Evolutionary conservation across 75 land plant species (phyloP).

Genomic region (Pinus taeda): DNA sequence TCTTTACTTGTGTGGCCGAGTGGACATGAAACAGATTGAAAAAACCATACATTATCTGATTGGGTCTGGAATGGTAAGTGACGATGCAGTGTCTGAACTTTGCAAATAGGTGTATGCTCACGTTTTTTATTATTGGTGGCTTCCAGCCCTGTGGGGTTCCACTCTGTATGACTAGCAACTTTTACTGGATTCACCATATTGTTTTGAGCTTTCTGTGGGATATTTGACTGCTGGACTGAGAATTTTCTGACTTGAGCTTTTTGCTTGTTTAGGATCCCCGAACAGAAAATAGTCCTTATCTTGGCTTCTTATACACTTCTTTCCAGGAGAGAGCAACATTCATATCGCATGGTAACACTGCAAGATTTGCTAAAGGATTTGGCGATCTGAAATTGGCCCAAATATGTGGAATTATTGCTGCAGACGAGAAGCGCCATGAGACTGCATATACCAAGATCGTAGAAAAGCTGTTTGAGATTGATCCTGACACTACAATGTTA

Average conservation of each 20-base stretch:
- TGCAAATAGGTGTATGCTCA: not conserved
- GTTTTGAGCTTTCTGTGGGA: not conserved
- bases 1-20: conserved; percentile 57
- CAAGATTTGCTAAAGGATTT: conserved; percentile 49
- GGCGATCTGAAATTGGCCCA: conserved; percentile 58
- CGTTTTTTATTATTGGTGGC: not conserved
- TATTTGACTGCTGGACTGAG: not conserved
- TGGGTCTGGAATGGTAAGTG: conserved; percentile 55
- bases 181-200: not conserved
- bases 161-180: not conserved
- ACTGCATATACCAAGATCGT: conserved; percentile 59
- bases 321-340: conserved; percentile 56
- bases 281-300: conserved; percentile 57
- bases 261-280: conserved; percentile 33
- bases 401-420: conserved; percentile 59
- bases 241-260: conserved; percentile 1
- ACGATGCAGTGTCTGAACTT: not conserved
- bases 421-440: conserved; percentile 53
- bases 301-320: conserved; percentile 58
- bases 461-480: conserved; percentile 68
- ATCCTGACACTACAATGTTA: conserved; percentile 49
- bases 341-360: conserved; percentile 72
- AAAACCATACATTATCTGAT: conserved; percentile 54
- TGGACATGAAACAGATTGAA: conserved; percentile 57
- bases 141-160: not conserved